These are phyloP conservation scores for Miscanthus lutarioriparius DNA, from an alignment of 176 grass and related monocot species.

Conservation along the genomic window DNA sequence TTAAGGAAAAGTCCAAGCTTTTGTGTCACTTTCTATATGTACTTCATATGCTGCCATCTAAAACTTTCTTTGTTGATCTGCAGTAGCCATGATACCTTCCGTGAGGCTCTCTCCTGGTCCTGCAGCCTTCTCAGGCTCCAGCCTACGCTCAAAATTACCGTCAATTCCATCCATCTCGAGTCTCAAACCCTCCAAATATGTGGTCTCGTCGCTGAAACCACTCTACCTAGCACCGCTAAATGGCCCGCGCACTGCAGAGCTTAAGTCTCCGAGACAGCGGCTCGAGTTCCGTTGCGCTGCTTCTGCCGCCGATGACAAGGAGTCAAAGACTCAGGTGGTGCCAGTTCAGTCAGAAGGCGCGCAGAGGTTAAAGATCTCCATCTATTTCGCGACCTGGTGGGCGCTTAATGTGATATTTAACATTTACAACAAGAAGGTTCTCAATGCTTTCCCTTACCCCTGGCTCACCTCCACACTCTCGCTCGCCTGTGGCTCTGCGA, in stretches of 20 bases:
- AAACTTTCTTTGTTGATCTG: slow-evolving; percentile 35
- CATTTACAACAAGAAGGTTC: slow-evolving; percentile 97
- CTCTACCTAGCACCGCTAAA: slow-evolving; percentile 56
- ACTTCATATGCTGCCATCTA: slow-evolving; percentile 10
- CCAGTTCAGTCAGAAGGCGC: slow-evolving; percentile 40
- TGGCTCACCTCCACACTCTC: slow-evolving; percentile 94
- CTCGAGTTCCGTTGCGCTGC: slow-evolving; percentile 48
- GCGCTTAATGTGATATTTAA: slow-evolving; percentile 96
- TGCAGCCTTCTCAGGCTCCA: slow-evolving; percentile 31
- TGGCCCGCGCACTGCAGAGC: slow-evolving; percentile 21
- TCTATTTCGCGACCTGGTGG: slow-evolving; percentile 96
- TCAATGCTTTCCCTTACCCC: slow-evolving; percentile 93
- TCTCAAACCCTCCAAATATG: slow-evolving; percentile 40
- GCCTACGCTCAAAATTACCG: slow-evolving; percentile 42
- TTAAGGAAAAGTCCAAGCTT: slow-evolving; percentile 2
- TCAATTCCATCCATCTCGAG: slow-evolving; percentile 28
- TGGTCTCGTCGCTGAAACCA: slow-evolving; percentile 56
- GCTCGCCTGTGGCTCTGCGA: slow-evolving; percentile 62
- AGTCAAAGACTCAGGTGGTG: slow-evolving; percentile 37
- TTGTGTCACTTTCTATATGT: slow-evolving; percentile 22
- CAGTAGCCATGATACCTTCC: slow-evolving; percentile 53
- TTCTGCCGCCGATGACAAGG: slow-evolving; percentile 61
- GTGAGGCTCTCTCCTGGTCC: slow-evolving; percentile 37
- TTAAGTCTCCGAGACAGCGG: slow-evolving; percentile 38
- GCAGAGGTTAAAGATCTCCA: slow-evolving; percentile 75